Conservation (phyloP, 495 filamentous ascomycete species). For the Cercophora samala region DNA sequence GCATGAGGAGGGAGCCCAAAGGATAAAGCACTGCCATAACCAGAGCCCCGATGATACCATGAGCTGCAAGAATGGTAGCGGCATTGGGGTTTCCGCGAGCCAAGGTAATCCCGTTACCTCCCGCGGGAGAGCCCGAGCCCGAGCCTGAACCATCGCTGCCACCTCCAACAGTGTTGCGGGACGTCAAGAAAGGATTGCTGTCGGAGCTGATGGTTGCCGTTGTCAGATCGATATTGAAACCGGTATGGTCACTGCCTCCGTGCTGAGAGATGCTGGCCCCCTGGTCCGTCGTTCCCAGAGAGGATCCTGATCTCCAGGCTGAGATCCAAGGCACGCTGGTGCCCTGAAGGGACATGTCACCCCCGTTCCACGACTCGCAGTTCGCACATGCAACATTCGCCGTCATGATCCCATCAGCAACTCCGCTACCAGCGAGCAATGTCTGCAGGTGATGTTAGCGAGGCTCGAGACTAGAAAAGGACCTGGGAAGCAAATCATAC, state of each 20-base stretch:
- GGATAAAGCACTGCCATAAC: constrained; percentile 56
- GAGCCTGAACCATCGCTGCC: constrained; percentile 18
- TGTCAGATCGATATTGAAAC: constrained; percentile 57
- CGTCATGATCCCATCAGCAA: constrained; percentile 51
- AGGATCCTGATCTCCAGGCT: constrained; percentile 56
- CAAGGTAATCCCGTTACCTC: constrained; percentile 15
- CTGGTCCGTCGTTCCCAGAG: constrained; percentile 52
- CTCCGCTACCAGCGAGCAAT: constrained; percentile 60
- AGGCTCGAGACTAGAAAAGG: neutral
- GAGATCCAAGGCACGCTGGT: constrained; percentile 61
- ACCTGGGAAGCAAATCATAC: neutral
- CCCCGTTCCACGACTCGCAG: constrained; percentile 54
- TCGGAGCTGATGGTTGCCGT: constrained; percentile 51
- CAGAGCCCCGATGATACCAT: constrained; percentile 57
- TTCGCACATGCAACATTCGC: constrained; percentile 57
- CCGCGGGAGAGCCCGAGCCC: constrained; percentile 19
- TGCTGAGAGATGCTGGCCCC: constrained; percentile 57
- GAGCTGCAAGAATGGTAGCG: constrained; percentile 32
- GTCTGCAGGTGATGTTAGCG: constrained; percentile 21
- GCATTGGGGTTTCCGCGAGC: neutral
- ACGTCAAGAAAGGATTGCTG: constrained; percentile 57
- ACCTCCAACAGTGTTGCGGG: constrained; percentile 13
- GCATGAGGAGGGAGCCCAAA: constrained; percentile 55
- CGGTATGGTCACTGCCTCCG: constrained; percentile 39
- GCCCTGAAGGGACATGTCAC: constrained; percentile 53